These are phyloP conservation scores for Debaryomyces sp. DNA, from an alignment of 1,139 yeast genomes.

Conservation along the genomic window DNA sequence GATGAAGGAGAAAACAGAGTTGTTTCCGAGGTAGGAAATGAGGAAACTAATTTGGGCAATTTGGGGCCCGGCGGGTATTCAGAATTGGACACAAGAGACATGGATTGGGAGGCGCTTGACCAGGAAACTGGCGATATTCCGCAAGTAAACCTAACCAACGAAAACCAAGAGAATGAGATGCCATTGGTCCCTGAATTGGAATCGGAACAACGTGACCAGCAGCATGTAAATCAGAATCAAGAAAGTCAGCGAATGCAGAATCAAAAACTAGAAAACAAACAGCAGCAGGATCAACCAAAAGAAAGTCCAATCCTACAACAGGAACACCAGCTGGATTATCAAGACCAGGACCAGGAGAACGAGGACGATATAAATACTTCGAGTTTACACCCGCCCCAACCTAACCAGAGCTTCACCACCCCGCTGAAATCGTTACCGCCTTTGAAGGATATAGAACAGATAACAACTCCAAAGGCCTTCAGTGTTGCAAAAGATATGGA, in stretches of 20 bases:
- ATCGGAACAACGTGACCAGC: not conserved
- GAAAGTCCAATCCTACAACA: not conserved
- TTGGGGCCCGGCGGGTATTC: not conserved
- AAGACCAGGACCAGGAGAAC: not conserved
- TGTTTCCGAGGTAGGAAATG: not conserved
- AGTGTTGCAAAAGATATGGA: constrained; percentile 40
- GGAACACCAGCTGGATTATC: not conserved
- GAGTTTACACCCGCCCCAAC: not conserved
- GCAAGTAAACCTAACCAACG: not conserved
- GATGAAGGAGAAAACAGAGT: not conserved
- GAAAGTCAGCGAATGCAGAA: not conserved
- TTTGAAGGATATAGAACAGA: constrained; percentile 45
- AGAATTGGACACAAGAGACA: not conserved
- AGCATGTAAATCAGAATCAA: not conserved
- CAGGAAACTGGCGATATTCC: not conserved
- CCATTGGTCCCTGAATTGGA: not conserved
- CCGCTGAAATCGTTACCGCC: constrained; percentile 49
- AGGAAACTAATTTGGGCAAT: not conserved
- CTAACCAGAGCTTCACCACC: constrained; percentile 27
- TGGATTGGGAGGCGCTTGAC: not conserved
- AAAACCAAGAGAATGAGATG: not conserved
- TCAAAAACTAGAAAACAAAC: constrained; percentile 7
- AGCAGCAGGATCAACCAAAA: not conserved
- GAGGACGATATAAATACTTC: constrained; percentile 13
- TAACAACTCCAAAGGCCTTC: constrained; percentile 47